Percentiles rank a stretch among this genome's conserved stretches.
Evolutionary conservation across 75 land plant genomes (phyloP).

Genomic region (Pinus taeda): DNA sequence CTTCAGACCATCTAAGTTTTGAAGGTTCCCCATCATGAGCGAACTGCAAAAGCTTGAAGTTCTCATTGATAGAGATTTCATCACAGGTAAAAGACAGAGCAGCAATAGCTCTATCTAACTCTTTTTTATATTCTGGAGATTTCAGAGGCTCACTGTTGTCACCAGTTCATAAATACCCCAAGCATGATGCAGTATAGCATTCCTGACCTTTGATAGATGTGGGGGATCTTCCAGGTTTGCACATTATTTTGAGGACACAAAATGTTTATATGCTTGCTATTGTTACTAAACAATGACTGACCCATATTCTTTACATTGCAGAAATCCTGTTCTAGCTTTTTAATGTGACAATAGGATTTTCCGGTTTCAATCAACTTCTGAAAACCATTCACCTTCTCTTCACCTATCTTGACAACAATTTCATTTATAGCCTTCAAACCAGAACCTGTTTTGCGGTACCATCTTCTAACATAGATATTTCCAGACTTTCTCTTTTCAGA

Average conservation of each 20-base stretch:
- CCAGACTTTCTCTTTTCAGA: background rate
- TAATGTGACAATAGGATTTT: background rate
- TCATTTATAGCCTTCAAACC: background rate
- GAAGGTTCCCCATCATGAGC: background rate
- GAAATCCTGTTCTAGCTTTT: background rate
- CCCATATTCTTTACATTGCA: background rate
- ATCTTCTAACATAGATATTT: slow-evolving; percentile 4
- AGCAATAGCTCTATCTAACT: background rate
- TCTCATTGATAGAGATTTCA: background rate
- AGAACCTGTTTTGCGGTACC: background rate
- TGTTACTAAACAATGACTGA: too few relatives aligned
- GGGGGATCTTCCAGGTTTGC: background rate
- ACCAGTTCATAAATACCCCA: background rate
- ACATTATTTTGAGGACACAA: background rate
- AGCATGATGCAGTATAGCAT: background rate
- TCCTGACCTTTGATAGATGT: background rate
- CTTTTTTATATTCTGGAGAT: background rate
- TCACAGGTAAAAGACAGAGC: too few relatives aligned
- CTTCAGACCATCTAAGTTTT: background rate
- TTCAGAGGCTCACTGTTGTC: background rate
- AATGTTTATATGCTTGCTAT: background rate
- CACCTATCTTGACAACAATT: background rate
- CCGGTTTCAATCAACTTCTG: background rate
- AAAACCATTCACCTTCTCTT: background rate
- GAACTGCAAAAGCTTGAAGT: background rate